Evolutionary conservation across 2,329 filamentous ascomycete species (phyloP).

Genomic region (Aaosphaeria arxii): DNA sequence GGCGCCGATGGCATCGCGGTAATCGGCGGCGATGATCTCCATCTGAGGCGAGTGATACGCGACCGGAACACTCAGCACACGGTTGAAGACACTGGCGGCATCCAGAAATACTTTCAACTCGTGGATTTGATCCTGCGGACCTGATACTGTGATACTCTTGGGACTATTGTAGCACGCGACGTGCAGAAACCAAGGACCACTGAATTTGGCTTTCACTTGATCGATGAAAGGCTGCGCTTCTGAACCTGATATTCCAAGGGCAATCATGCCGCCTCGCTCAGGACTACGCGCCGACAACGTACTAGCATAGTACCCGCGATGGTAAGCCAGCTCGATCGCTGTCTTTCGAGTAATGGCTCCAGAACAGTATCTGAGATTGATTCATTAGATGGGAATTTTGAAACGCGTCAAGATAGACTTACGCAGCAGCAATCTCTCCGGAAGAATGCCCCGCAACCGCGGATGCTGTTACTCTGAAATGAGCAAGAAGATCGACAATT

Average conservation of each 20-base stretch:
- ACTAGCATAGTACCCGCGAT: background rate
- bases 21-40: conserved; percentile 24
- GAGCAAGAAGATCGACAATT: conserved; percentile 15
- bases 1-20: conserved; percentile 10
- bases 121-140: conserved; percentile 37
- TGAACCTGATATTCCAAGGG: too few relatives aligned
- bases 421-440: conserved; percentile 15
- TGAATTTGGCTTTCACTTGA: too few relatives aligned
- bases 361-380: too few relatives aligned
- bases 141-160: conserved; percentile 40
- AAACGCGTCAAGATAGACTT: conserved; percentile 3
- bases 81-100: conserved; percentile 35
- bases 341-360: conserved; percentile 7
- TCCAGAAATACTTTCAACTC: conserved; percentile 29
- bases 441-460: conserved; percentile 16
- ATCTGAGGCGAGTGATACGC: conserved; percentile 50
- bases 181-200: too few relatives aligned
- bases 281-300: too few relatives aligned
- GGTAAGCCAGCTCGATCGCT: conserved; percentile 12
- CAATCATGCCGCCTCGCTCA: too few relatives aligned
- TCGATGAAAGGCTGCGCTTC: too few relatives aligned
- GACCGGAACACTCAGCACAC: conserved; percentile 40
- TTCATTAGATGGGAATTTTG: too few relatives aligned
- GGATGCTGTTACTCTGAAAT: conserved; percentile 6
- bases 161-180: background rate